A percentile compares a stretch with the other conserved stretches of the same genome.
Evolutionary conservation across 169 alveolate species (phyloP).

Genomic region (Toxoplasma gondii): DNA sequence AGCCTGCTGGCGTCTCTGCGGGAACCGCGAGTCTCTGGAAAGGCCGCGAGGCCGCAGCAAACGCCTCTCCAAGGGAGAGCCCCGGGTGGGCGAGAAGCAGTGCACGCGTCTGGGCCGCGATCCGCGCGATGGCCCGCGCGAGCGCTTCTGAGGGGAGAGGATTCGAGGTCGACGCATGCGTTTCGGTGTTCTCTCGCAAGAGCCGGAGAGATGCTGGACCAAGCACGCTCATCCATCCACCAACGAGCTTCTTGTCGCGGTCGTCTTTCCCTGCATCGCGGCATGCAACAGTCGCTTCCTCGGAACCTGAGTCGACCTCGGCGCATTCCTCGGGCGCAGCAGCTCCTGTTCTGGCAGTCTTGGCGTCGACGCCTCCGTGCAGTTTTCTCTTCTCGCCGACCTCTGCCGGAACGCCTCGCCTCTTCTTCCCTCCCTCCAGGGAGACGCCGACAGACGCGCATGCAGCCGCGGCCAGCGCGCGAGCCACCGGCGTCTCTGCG

Average conservation of each 20-base stretch:
- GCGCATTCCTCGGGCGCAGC: not conserved
- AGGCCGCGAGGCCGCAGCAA: not conserved
- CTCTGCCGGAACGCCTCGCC: no score
- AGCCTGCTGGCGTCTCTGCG: not conserved
- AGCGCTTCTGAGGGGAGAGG: not conserved
- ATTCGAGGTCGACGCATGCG: not conserved
- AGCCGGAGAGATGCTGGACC: not conserved
- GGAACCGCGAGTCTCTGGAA: not conserved
- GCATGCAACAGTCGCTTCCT: not conserved
- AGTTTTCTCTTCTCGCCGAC: no score
- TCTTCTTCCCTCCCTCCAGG: not conserved
- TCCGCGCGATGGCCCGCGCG: conserved; percentile 17
- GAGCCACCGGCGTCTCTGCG: not conserved
- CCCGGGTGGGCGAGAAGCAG: not conserved
- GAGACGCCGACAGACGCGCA: not conserved
- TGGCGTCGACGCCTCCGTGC: no score
- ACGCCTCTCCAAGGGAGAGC: not conserved
- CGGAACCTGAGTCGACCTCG: not conserved
- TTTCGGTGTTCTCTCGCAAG: not conserved
- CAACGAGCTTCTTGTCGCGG: not conserved
- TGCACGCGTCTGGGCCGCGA: conserved; percentile 16
- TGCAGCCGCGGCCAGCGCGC: not conserved
- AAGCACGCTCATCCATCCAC: not conserved
- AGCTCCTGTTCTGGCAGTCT: no score
- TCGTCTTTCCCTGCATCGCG: not conserved